Conservation (phyloP, 441 rosid genomes). For the Manihot esculenta region DNA sequence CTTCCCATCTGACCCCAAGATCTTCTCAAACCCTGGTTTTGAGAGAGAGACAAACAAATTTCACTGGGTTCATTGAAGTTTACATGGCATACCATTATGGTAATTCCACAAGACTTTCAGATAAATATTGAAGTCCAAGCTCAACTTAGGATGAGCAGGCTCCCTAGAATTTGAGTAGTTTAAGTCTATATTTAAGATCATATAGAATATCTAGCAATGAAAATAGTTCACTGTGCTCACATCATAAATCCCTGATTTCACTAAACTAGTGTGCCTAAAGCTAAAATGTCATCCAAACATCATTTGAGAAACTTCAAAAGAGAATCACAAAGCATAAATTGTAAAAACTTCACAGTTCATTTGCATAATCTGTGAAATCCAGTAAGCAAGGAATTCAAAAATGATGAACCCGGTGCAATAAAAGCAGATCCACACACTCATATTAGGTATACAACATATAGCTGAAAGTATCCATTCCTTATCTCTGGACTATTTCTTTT, state of each 20-base stretch:
- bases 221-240: neutral
- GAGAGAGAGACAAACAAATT: no score
- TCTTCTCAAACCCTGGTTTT: no score
- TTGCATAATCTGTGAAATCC: neutral
- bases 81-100: no score
- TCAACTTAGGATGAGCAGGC: neutral
- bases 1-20: no score
- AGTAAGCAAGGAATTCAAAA: neutral
- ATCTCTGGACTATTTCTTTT: neutral
- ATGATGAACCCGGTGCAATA: neutral
- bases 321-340: neutral
- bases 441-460: neutral
- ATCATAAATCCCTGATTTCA: neutral
- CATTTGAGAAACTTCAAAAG: slow-evolving; percentile 1
- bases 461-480: neutral
- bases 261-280: neutral
- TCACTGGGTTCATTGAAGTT: no score
- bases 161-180: neutral
- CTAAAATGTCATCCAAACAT: neutral
- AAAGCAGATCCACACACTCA: neutral
- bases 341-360: neutral
- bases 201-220: neutral
- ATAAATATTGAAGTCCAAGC: neutral
- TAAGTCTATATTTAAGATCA: neutral
- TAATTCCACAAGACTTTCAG: neutral